These are phyloP conservation scores for Berkeleyomyces basicola DNA, from an alignment of 2,329 filamentous ascomycete species.

Conservation along the genomic window DNA sequence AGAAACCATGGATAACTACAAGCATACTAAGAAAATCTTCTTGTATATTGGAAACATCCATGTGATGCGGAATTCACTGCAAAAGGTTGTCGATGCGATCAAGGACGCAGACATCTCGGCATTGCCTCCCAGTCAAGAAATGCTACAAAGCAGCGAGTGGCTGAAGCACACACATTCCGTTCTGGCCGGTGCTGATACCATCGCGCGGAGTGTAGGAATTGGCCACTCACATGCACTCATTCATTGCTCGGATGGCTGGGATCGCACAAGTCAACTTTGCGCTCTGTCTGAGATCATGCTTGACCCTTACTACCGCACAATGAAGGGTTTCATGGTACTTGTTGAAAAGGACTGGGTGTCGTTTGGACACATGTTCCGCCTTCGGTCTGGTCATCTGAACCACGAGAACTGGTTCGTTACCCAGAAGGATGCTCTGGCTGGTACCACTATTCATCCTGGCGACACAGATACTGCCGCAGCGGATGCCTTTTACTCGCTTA, in stretches of 20 bases:
- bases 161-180: conserved; percentile 74
- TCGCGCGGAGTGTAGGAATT: conserved; percentile 75
- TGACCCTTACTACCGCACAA: conserved; percentile 85
- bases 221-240: conserved; percentile 91
- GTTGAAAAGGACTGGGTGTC: conserved; percentile 97
- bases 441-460: conserved; percentile 43
- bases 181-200: conserved; percentile 67
- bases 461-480: conserved; percentile 39
- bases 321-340: conserved; percentile 86
- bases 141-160: conserved; percentile 75
- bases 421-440: conserved; percentile 63
- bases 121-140: conserved; percentile 64
- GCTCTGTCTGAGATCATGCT: conserved; percentile 84
- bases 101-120: conserved; percentile 84
- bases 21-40: conserved; percentile 77
- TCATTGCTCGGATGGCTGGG: conserved; percentile 97
- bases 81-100: conserved; percentile 70
- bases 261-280: conserved; percentile 87
- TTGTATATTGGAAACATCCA: conserved; percentile 97
- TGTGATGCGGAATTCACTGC: conserved; percentile 84
- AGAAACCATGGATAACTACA: conserved; percentile 96
- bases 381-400: conserved; percentile 74
- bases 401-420: conserved; percentile 89
- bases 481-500: conserved; percentile 71
- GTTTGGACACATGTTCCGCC: conserved; percentile 93